Percentiles rank a stretch among this genome's conserved stretches.
These are phyloP conservation scores for Chaetomium strumarium DNA, from an alignment of 2,329 filamentous ascomycete species.

Conservation along the genomic window DNA sequence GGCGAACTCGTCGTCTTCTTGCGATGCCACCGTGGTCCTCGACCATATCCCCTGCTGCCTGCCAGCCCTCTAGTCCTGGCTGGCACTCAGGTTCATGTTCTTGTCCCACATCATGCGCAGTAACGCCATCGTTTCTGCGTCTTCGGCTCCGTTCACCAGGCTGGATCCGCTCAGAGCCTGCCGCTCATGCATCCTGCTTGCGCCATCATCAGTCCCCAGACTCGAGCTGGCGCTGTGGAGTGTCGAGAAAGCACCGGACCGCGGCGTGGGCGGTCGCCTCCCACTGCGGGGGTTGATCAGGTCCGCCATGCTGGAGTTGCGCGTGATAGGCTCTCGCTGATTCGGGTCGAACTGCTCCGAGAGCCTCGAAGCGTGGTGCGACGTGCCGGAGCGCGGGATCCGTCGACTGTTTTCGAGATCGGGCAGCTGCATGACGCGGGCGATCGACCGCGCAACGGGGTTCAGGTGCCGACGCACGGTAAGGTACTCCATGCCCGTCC, in stretches of 20 bases:
- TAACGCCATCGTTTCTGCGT: slow-evolving; percentile 45
- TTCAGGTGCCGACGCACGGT: slow-evolving; percentile 68
- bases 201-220: slow-evolving; percentile 41
- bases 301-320: slow-evolving; percentile 29
- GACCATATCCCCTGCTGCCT: background rate
- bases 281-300: slow-evolving; percentile 17
- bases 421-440: slow-evolving; percentile 47
- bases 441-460: slow-evolving; percentile 58
- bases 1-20: background rate
- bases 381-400: slow-evolving; percentile 37
- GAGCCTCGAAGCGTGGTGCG: slow-evolving; percentile 5
- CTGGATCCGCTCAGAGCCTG: slow-evolving; percentile 43
- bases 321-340: slow-evolving; percentile 5
- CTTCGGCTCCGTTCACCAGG: slow-evolving; percentile 43
- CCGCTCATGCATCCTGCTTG: slow-evolving; percentile 32
- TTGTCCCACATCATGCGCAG: slow-evolving; percentile 58
- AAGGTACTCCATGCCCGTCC: slow-evolving; percentile 67
- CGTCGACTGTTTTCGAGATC: slow-evolving; percentile 45
- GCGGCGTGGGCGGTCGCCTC: slow-evolving; percentile 25
- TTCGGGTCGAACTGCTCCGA: slow-evolving; percentile 5
- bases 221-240: slow-evolving; percentile 33
- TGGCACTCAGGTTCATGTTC: slow-evolving; percentile 50
- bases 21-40: background rate
- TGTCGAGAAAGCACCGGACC: slow-evolving; percentile 6
- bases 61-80: slow-evolving; percentile 37